Base-by-base conservation (phyloP, 495 filamentous ascomycete species). In the Ramalina peruviana region DNA sequence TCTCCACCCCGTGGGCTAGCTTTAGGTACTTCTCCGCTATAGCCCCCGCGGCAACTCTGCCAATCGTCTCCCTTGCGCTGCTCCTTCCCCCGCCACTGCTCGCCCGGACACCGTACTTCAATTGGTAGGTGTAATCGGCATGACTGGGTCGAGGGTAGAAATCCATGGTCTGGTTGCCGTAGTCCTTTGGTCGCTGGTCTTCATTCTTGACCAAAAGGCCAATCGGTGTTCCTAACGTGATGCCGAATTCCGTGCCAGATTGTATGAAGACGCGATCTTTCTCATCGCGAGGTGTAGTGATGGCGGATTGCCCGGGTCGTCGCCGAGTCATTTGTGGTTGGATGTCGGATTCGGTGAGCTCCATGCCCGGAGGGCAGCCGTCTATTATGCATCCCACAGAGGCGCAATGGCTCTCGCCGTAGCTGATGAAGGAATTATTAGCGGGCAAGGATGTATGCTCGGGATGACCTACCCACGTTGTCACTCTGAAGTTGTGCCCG, bases 101-200 rank as follows among this genome's bases (percentile, higher is more conserved):
- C 6, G 93, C 88, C 72, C 94, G 92, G 48, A 97, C 83, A 11
- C 92, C 92, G 58, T 98, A 98, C 67, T 98, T 98, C 70, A 90
- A 16, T 26, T 94, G 76, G 65, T 97, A 97, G 54, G 92, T 98
- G 74, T 82, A 95, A 62, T 98, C 92, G 46, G 92, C 92, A 66
- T 98, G 92, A 63, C 81, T 87, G 10, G 92, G 92, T 33, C 92
- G 75, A 11, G 92, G 92, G 38, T 49, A 58, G 19, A 43, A 46
- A 38, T 96, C 87, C 81, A 96, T 98, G 39, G 89, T 96, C 58
- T 79, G 80, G 60, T 80, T 78, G 10, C 85, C 84, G 62, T 98
- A 98, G 72, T 98, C 92, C 62, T 93, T 85, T 12, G 90, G 92
- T 49, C 92, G 69, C 59, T 95, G 88, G 65, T 97, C 88, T 70